phyloP scores from a whole-genome alignment of 805 yeast genomes.

The Zygoascus ofunaensis region DNA sequence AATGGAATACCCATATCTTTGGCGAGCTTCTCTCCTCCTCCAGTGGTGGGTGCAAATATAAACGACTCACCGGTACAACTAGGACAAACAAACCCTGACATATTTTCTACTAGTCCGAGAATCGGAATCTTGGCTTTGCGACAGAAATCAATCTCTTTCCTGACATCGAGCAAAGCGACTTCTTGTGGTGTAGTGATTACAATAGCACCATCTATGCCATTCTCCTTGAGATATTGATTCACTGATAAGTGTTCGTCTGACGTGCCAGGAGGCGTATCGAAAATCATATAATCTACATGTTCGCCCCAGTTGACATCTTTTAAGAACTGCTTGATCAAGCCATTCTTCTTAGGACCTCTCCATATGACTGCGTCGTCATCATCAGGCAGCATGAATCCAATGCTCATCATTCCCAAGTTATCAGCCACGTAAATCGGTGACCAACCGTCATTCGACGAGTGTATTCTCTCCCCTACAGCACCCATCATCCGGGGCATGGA shows the following conservation, averaged over 20 bases:
- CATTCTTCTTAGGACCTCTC: conserved; percentile 95
- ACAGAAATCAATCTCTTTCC: conserved; percentile 94
- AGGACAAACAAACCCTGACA: conserved; percentile 98
- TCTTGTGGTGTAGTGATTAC: conserved; percentile 97
- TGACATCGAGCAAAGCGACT: conserved; percentile 86
- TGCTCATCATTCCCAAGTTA: conserved; percentile 90
- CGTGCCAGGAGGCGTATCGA: conserved; percentile 98
- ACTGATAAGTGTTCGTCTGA: conserved; percentile 94
- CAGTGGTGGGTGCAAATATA: conserved; percentile 91
- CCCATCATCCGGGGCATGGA: conserved; percentile 93
- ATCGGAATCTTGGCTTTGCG: conserved; percentile 79
- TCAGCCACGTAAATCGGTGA: conserved; percentile 94
- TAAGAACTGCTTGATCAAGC: conserved; percentile 83
- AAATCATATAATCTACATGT: conserved; percentile 63
- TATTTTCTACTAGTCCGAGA: conserved; percentile 89
- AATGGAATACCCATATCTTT: conserved; percentile 69
- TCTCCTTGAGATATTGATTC: conserved; percentile 75
- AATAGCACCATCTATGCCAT: conserved; percentile 91
- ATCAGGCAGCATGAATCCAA: conserved; percentile 89
- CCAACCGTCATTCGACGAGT: conserved; percentile 89
- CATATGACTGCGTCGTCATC: conserved; percentile 90
- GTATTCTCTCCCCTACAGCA: conserved; percentile 75
- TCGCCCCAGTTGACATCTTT: conserved; percentile 93
- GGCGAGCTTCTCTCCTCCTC: conserved; percentile 85
- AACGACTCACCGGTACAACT: conserved; percentile 81